These are phyloP conservation scores for Hyphodiscus sp. DNA, from an alignment of 2,329 filamentous ascomycete species.

Conservation along the genomic window DNA sequence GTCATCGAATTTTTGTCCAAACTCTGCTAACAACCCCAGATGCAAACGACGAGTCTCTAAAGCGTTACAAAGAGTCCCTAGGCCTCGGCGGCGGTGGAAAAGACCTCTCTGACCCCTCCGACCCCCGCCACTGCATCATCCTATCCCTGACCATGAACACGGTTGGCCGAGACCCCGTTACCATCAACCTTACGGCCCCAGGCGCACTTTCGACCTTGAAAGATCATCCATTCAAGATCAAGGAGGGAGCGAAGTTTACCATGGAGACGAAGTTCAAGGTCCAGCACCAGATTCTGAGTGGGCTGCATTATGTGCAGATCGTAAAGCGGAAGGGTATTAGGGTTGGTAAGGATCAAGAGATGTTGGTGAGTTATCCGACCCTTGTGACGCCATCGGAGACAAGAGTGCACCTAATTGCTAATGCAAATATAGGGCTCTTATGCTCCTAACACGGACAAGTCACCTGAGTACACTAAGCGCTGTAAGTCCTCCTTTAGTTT, in stretches of 20 bases:
- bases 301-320: conserved; percentile 91
- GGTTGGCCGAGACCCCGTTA: conserved; percentile 74
- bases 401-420: conserved; percentile 6
- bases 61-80: conserved; percentile 95
- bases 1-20: conserved; percentile 5
- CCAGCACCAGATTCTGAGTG: conserved; percentile 91
- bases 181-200: conserved; percentile 74
- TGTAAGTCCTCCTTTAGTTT: conserved; percentile 59
- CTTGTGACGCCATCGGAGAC: background rate
- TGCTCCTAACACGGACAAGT: conserved; percentile 84
- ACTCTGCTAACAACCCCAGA: conserved; percentile 14
- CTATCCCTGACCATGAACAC: conserved; percentile 83
- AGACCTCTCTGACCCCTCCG: conserved; percentile 67
- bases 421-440: conserved; percentile 66
- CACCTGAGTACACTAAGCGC: conserved; percentile 79
- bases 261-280: conserved; percentile 95
- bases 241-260: conserved; percentile 88
- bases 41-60: conserved; percentile 78
- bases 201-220: conserved; percentile 74
- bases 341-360: conserved; percentile 91
- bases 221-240: conserved; percentile 92
- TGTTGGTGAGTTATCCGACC: conserved; percentile 69
- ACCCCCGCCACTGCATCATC: conserved; percentile 89
- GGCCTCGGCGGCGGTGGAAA: conserved; percentile 69
- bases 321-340: conserved; percentile 85